Evolutionary conservation across 257 asterid genomes (phyloP).

Genomic region (Przewalskia tangutica): DNA sequence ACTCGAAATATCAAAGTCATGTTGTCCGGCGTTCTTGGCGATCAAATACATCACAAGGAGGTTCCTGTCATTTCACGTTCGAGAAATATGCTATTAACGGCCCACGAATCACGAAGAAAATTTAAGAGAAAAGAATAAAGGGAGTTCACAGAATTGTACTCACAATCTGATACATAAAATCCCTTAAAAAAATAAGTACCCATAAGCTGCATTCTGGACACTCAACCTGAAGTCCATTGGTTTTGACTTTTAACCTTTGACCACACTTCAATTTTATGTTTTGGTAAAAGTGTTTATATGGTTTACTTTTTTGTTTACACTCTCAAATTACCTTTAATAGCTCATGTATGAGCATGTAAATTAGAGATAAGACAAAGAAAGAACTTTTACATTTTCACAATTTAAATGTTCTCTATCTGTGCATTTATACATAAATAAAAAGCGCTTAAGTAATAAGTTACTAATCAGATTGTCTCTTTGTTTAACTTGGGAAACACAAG

Average conservation of each 20-base stretch:
- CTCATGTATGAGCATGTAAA: background rate
- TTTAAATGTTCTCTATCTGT: background rate
- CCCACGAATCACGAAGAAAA: too few species aligned
- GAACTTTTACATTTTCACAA: background rate
- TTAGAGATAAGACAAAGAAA: background rate
- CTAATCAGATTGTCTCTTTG: background rate
- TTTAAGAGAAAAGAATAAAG: too few species aligned
- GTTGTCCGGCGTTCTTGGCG: too few species aligned
- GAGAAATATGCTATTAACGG: too few species aligned
- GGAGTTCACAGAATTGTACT: too few species aligned
- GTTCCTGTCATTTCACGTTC: too few species aligned
- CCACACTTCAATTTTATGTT: background rate
- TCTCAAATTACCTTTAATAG: background rate
- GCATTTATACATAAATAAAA: background rate
- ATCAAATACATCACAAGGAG: too few species aligned
- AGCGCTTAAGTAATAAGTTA: background rate
- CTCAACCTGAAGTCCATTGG: background rate
- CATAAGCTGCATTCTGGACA: background rate
- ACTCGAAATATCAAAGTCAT: too few species aligned
- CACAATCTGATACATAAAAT: too few species aligned
- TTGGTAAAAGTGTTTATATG: background rate
- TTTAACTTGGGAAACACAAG: background rate
- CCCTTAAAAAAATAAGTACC: too few species aligned
- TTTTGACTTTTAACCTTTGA: background rate
- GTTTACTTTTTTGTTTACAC: background rate